Evolutionary conservation across 352 stramenopile genomes (phyloP).

Genomic region (Pythium diclinum): DNA sequence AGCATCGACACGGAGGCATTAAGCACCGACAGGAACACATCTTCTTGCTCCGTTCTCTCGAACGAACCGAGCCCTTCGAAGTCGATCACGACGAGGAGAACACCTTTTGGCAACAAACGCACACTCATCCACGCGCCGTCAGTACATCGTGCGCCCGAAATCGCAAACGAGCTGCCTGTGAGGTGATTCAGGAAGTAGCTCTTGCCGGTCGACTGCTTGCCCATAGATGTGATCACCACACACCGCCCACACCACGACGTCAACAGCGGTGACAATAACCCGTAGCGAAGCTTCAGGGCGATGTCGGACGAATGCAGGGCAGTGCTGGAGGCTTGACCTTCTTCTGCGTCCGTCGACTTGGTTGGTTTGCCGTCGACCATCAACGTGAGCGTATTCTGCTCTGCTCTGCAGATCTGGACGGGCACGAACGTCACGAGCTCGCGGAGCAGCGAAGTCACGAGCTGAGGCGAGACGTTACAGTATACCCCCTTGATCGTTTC

Average conservation of each 20-base stretch:
- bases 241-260: constrained; percentile 39
- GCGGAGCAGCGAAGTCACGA: constrained; percentile 30
- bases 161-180: constrained; percentile 71
- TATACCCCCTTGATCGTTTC: neutral
- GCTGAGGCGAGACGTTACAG: neutral
- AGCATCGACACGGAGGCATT: constrained; percentile 71
- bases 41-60: constrained; percentile 69
- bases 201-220: constrained; percentile 75
- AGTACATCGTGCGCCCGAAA: constrained; percentile 54
- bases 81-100: constrained; percentile 67
- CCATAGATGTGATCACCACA: constrained; percentile 58
- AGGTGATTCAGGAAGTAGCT: constrained; percentile 81
- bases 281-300: constrained; percentile 10
- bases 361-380: constrained; percentile 40
- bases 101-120: constrained; percentile 33
- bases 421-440: constrained; percentile 64
- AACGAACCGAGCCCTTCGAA: constrained; percentile 78
- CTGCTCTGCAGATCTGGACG: constrained; percentile 67
- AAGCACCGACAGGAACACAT: constrained; percentile 69
- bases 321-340: neutral
- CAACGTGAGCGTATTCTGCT: constrained; percentile 54
- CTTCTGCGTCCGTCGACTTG: constrained; percentile 4
- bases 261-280: constrained; percentile 36
- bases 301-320: constrained; percentile 10
- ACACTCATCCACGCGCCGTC: constrained; percentile 68